A percentile compares a stretch with the other conserved stretches of the same genome.
Conservation (phyloP, 306 rosid species). For the Sesbania bispinosa region DNA sequence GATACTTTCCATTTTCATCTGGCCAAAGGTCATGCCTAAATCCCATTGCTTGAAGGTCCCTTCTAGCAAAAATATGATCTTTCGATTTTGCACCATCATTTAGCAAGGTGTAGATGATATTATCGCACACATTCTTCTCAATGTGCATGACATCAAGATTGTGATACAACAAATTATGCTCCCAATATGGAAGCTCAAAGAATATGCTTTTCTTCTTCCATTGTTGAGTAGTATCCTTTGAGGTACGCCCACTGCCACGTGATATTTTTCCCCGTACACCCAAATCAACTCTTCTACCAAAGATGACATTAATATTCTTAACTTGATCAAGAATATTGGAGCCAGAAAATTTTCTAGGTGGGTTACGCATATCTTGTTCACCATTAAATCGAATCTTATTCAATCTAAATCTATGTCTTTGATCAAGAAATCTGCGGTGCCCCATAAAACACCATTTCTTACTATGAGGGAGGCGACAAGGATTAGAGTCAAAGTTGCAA, state of each 20-base stretch:
- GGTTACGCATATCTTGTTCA: not conserved
- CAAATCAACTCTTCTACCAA: not conserved
- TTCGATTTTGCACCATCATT: too few relatives aligned
- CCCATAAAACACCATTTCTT: not conserved
- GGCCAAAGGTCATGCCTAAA: too few relatives aligned
- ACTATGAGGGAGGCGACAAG: not conserved
- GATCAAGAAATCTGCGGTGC: not conserved
- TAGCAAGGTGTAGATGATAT: too few relatives aligned
- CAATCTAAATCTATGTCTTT: not conserved
- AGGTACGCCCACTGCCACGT: too few relatives aligned
- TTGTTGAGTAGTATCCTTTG: too few relatives aligned
- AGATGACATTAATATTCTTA: not conserved
- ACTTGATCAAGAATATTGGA: not conserved
- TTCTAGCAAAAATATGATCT: too few relatives aligned
- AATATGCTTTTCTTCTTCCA: not conserved
- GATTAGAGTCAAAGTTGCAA: not conserved
- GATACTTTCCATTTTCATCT: too few relatives aligned
- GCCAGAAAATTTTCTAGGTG: not conserved
- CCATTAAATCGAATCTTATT: not conserved
- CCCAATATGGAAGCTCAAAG: too few relatives aligned
- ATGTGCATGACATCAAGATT: too few relatives aligned
- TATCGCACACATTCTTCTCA: too few relatives aligned
- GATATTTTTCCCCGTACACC: not conserved
- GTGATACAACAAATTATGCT: too few relatives aligned
- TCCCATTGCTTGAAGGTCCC: too few relatives aligned